A percentile compares a stretch with the other conserved stretches of the same genome.
phyloP scores from a whole-genome alignment of 805 yeast species.

The Hanseniaspora lindneri region DNA sequence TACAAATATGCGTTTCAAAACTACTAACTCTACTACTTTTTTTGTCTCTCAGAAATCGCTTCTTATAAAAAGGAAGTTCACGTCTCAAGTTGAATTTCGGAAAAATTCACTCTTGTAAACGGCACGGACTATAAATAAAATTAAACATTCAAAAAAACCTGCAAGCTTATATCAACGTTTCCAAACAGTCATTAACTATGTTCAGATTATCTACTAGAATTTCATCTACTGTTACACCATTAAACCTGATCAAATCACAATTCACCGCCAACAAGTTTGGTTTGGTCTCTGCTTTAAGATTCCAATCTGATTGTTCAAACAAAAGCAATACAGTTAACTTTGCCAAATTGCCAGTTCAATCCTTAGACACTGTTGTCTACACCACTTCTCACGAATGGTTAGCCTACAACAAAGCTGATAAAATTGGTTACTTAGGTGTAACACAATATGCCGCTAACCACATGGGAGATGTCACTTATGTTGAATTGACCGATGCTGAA shows the following conservation, averaged over 20 bases:
- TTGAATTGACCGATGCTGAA: conserved; percentile 75
- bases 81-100: no score
- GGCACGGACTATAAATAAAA: no score
- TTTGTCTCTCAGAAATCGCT: no score
- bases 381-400: conserved; percentile 94
- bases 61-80: no score
- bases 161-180: background rate
- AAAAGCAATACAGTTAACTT: conserved; percentile 10
- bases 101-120: no score
- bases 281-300: conserved; percentile 5
- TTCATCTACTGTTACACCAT: conserved; percentile 6
- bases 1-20: no score
- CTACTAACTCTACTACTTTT: no score
- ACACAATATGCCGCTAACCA: conserved; percentile 93
- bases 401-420: conserved; percentile 68
- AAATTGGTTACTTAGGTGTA: conserved; percentile 74
- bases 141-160: no score
- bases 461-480: conserved; percentile 89
- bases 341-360: conserved; percentile 6
- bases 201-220: conserved; percentile 12
- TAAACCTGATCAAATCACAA: conserved; percentile 7
- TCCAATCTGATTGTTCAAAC: conserved; percentile 13
- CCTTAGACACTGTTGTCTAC: conserved; percentile 34
- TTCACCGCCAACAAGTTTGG: background rate
- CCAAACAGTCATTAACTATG: background rate